Evolutionary conservation across 371 early-diverging fungal genomes (phyloP), one percentile per base, ranked within the genome.

Genomic region (Syncephalastrum contaminatum): DNA sequence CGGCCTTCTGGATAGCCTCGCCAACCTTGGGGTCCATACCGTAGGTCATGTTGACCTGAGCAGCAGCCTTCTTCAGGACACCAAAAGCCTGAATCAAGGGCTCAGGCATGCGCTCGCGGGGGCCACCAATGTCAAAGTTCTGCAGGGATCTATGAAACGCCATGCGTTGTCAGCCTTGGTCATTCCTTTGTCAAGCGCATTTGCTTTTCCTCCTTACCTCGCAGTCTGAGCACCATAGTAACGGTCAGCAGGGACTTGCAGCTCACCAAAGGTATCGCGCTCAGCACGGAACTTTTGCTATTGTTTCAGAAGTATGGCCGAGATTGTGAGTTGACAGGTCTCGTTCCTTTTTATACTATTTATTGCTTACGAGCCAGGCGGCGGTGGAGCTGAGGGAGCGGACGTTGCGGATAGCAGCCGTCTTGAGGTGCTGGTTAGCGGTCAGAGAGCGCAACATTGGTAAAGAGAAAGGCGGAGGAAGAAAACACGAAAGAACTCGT

Each of bases 181-280:
- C 5, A 10, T 30, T 30, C 1, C 36, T 8, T 19, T 46, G n/a
- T 42, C 10, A 47, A 40, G 47, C 40, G 19, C 47, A 25, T 22
- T 16, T n/a, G 13, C 25, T 40, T 4, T 39, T 55, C 50, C 21
- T 46, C n/a, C 12, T 56, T 75, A 88, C 88, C 98, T 85, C 67
- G 95, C 95, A 25, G 98, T 97, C 77, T 97, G 98, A 48, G 95
- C 95, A 53, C 97, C 98, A 89, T 94, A 97, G 84, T 95, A 96
- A 60, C 85, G 85, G 72, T 96, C 93, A 16, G 88, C 81, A 19
- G 98, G 98, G 13, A 97, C 98, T 59, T 92, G 73, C 53, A 97
- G 77, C 62, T 90, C 90, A 30, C 98, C 98, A 80, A 97, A 93
- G 41, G 97, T 93, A 65, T 97, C 98, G 47, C 80, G 78, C 73